Evolutionary conservation across 1,139 yeast genomes (phyloP).

Genomic region (Taiozyma sp.): DNA sequence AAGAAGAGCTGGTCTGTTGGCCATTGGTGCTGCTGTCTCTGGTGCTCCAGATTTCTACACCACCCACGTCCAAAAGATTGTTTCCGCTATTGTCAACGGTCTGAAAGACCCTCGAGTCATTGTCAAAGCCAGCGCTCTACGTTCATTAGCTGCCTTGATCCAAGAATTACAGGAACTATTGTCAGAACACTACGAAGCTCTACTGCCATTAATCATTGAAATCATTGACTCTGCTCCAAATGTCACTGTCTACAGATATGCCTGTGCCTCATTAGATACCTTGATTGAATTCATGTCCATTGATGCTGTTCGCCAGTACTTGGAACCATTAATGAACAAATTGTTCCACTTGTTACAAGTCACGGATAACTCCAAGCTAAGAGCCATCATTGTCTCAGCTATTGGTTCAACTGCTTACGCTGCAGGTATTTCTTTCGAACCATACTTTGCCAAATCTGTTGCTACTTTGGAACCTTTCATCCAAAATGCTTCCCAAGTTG

Average conservation of each 20-base stretch:
- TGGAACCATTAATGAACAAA: slow-evolving; percentile 87
- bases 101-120: slow-evolving; percentile 70
- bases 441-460: slow-evolving; percentile 79
- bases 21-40: slow-evolving; percentile 77
- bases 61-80: slow-evolving; percentile 64
- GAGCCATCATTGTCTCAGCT: slow-evolving; percentile 89
- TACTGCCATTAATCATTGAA: slow-evolving; percentile 81
- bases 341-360: slow-evolving; percentile 74
- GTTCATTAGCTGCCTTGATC: slow-evolving; percentile 73
- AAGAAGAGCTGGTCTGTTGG: slow-evolving; percentile 82
- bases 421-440: slow-evolving; percentile 80
- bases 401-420: slow-evolving; percentile 97
- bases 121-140: slow-evolving; percentile 84
- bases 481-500: slow-evolving; percentile 54
- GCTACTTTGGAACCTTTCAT: slow-evolving; percentile 78
- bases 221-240: slow-evolving; percentile 85
- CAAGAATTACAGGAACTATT: slow-evolving; percentile 79
- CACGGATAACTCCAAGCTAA: slow-evolving; percentile 58
- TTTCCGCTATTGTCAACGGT: slow-evolving; percentile 71
- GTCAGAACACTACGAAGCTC: slow-evolving; percentile 74
- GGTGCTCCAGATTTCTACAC: slow-evolving; percentile 95
- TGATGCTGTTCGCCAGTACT: slow-evolving; percentile 74
- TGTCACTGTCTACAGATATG: slow-evolving; percentile 82
- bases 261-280: slow-evolving; percentile 88
- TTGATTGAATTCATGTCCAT: slow-evolving; percentile 87